phyloP scores from a whole-genome alignment of 306 rosid genomes.

The Begonia peltatifolia region DNA sequence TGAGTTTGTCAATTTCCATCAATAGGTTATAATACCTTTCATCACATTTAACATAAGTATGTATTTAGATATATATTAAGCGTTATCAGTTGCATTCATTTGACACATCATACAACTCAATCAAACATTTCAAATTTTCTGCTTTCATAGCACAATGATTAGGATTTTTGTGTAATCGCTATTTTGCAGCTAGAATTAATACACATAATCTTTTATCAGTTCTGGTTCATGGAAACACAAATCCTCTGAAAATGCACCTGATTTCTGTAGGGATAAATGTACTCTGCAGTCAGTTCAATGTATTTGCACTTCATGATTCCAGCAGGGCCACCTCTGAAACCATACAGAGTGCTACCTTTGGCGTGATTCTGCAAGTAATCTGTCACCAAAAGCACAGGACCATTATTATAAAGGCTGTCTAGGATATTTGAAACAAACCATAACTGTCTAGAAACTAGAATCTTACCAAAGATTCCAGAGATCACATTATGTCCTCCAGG shows the following conservation, averaged over 20 bases:
- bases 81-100: neutral
- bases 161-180: neutral
- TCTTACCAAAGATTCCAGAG: conserved; percentile 70
- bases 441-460: conserved; percentile 1
- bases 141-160: neutral
- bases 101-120: neutral
- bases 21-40: too few species aligned
- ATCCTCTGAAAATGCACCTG: conserved; percentile 32
- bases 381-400: conserved; percentile 9
- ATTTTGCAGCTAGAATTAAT: neutral
- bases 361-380: conserved; percentile 85
- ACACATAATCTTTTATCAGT: neutral
- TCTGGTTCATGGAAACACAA: neutral
- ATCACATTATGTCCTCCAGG: conserved; percentile 99
- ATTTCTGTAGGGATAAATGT: conserved; percentile 83
- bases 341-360: conserved; percentile 72
- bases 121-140: neutral
- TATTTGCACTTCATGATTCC: conserved; percentile 92
- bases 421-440: neutral
- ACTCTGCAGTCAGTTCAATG: conserved; percentile 55
- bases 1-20: too few species aligned
- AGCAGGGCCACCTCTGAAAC: conserved; percentile 94
- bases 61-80: neutral
- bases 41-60: too few species aligned
- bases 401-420: neutral